phyloP scores from a whole-genome alignment of 768 basidiomycete genomes.

The Lentinula aciculospora region DNA sequence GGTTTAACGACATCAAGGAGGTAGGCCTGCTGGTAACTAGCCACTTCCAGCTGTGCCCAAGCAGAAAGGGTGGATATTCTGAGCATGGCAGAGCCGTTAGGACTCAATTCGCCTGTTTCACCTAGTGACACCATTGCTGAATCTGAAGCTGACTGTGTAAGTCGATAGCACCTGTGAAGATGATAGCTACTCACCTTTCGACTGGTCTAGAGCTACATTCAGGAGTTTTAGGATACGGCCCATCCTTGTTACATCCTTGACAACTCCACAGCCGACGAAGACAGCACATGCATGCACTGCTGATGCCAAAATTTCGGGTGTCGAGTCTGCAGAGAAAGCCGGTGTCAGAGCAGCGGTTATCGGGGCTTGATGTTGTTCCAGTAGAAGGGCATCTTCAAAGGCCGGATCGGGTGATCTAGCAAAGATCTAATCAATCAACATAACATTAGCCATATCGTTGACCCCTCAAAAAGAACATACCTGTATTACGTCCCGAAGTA shows the following conservation, averaged over 20 bases:
- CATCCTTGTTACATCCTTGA: constrained; percentile 88
- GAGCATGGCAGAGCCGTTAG: constrained; percentile 94
- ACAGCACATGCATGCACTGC: constrained; percentile 92
- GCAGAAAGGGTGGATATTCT: constrained; percentile 89
- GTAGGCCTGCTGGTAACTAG: constrained; percentile 69
- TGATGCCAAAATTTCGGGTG: constrained; percentile 89
- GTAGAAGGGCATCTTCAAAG: constrained; percentile 80
- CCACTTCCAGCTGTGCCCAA: constrained; percentile 90
- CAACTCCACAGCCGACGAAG: constrained; percentile 92
- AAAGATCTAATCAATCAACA: constrained; percentile 61
- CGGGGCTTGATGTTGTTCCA: constrained; percentile 97
- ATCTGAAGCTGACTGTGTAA: constrained; percentile 39
- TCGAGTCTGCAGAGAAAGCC: constrained; percentile 91
- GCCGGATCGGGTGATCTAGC: constrained; percentile 85
- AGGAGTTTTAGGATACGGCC: constrained; percentile 89
- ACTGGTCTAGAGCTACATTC: constrained; percentile 83
- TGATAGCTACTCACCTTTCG: constrained; percentile 54
- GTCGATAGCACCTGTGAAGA: neutral
- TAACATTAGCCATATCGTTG: neutral
- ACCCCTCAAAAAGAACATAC: constrained; percentile 32
- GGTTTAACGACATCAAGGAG: constrained; percentile 79
- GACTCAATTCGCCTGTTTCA: constrained; percentile 79
- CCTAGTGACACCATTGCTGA: constrained; percentile 82
- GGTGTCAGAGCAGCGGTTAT: constrained; percentile 97
- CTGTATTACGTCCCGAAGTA: constrained; percentile 89